Percentiles rank a stretch among this genome's conserved stretches.
Evolutionary conservation across 441 rosid species (phyloP).

Genomic region (Jatropha multifida): DNA sequence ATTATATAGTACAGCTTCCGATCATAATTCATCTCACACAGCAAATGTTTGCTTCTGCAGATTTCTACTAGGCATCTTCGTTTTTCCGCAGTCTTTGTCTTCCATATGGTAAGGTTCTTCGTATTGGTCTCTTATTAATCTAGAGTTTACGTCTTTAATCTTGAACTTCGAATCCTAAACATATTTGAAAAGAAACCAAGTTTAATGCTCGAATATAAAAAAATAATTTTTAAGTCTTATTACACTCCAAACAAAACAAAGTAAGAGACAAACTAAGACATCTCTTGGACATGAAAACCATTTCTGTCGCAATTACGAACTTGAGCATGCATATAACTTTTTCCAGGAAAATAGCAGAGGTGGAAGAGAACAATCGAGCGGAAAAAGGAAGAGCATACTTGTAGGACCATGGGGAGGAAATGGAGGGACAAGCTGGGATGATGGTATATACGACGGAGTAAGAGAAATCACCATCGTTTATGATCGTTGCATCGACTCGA

Average conservation of each 20-base stretch:
- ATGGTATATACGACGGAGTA: slow-evolving; percentile 62
- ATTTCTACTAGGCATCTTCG: neutral
- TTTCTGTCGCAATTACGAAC: too few species aligned
- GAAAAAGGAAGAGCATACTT: slow-evolving; percentile 35
- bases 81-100: neutral
- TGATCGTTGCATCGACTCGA: slow-evolving; percentile 67
- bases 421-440: slow-evolving; percentile 76
- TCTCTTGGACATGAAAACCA: too few species aligned
- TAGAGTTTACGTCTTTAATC: neutral
- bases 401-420: slow-evolving; percentile 78
- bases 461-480: slow-evolving; percentile 57
- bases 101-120: slow-evolving; percentile 14
- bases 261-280: too few species aligned
- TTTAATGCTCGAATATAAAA: too few species aligned
- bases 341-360: slow-evolving; percentile 29
- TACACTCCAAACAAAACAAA: too few species aligned
- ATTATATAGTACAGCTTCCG: neutral
- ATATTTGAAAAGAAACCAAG: too few species aligned
- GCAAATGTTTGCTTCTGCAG: neutral
- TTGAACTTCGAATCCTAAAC: neutral
- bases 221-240: too few species aligned
- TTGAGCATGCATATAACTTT: too few species aligned
- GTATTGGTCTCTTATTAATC: neutral
- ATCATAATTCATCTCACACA: neutral
- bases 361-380: slow-evolving; percentile 4